Evolutionary conservation across 2,329 filamentous ascomycete genomes (phyloP), one percentile per base, ranked within the genome.

Genomic region (Aspergillus glaucus): DNA sequence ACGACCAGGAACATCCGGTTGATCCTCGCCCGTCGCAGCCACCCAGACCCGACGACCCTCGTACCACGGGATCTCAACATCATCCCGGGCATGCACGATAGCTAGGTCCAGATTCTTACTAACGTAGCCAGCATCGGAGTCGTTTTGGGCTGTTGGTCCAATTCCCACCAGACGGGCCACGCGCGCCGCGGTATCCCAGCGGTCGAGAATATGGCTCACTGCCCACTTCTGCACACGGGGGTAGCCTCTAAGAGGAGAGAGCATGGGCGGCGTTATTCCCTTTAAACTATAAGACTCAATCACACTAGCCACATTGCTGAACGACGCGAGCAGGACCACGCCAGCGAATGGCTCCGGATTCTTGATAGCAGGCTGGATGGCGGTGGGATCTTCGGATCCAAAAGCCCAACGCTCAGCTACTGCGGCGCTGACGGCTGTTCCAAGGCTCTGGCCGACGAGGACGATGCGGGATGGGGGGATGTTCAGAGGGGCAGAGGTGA

Each of bases 381-480:
- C 58, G 6, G 48, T 51, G 3, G 67, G 65, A 37, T 69, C 57
- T 0, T 62, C 50, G 2, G 66, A 63, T 12, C 66, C 64, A 45
- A 70, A 70, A n/a, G 81, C 78, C 59, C 87, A 91, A 48, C 82
- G 78, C 60, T 95, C 84, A 1, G 82, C 84, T 1, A 88, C 82
- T 2, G 82, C 91, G 42, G 84, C 79, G 5, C 85, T 82, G 1
- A 96, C 87, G 0, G 88, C 91, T 0, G 92, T 95, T 21, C 92
- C 92, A 0, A 97, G 78, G 59, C 87, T 93, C 60, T 96, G 91
- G 15, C 91, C 92, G 3, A 94, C 73, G 24, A 96, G 75, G 3
- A 92, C 82, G 53, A 95, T 93, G 22, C 83, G 83, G 36, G 79
- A 77, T 0, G 88, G 72, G 0, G 86, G 76, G 15, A 96, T 77